Evolutionary conservation across 306 rosid species (phyloP).

Genomic region (Phaseolus lunatus): DNA sequence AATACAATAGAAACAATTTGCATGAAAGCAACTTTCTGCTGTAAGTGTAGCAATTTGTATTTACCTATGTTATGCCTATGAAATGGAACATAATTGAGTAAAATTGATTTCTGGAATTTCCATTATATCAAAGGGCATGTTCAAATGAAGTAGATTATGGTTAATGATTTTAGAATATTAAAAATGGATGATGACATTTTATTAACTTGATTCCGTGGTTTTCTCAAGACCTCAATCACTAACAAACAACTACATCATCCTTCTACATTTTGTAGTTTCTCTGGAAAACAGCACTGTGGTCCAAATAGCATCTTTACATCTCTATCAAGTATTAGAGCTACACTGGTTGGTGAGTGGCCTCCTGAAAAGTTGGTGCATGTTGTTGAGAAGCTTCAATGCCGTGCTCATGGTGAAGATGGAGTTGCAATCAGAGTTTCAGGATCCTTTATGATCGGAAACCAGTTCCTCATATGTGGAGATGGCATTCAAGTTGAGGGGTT

Average conservation of each 20-base stretch:
- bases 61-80: not conserved
- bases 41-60: not conserved
- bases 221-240: slow-evolving; percentile 12
- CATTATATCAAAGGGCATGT: not conserved
- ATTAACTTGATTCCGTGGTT: not conserved
- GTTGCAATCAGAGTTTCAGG: slow-evolving; percentile 93
- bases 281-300: slow-evolving; percentile 75
- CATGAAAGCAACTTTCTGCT: slow-evolving; percentile 5
- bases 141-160: slow-evolving; percentile 11
- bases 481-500: slow-evolving; percentile 94
- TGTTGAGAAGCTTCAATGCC: slow-evolving; percentile 89
- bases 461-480: slow-evolving; percentile 95
- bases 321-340: slow-evolving; percentile 70
- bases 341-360: slow-evolving; percentile 93
- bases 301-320: slow-evolving; percentile 61
- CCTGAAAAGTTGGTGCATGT: slow-evolving; percentile 91
- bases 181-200: not conserved
- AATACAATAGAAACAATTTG: slow-evolving; percentile 9
- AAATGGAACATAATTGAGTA: not conserved
- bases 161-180: slow-evolving; percentile 10
- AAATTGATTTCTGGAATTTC: slow-evolving; percentile 19
- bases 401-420: slow-evolving; percentile 77
- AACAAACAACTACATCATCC: slow-evolving; percentile 2
- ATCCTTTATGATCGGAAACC: slow-evolving; percentile 85
- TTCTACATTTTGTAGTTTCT: slow-evolving; percentile 61